Conservation (phyloP, 306 rosid genomes). For the Lablab purpureus region DNA sequence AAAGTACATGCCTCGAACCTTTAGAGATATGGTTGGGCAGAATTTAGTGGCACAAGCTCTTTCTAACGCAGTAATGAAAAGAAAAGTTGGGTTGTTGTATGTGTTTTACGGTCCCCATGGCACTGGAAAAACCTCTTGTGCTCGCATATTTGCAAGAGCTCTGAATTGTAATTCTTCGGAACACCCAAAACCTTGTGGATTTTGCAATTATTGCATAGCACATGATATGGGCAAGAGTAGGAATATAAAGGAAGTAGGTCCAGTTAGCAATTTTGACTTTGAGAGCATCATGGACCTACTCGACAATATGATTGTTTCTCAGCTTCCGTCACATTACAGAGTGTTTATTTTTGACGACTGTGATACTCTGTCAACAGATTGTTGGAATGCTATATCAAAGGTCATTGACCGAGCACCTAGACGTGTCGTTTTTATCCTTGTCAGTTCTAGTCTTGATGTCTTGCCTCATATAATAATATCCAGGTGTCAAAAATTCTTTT, state of each 20-base stretch:
- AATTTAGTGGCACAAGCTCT: conserved; percentile 94
- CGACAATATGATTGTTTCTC: conserved; percentile 78
- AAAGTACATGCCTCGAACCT: conserved; percentile 85
- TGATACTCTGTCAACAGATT: conserved; percentile 78
- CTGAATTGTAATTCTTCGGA: conserved; percentile 87
- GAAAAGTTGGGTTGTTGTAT: conserved; percentile 84
- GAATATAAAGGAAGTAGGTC: conserved; percentile 88
- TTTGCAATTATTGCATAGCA: conserved; percentile 87
- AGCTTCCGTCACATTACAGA: conserved; percentile 75
- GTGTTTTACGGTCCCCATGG: conserved; percentile 99
- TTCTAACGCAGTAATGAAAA: conserved; percentile 81
- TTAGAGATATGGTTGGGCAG: conserved; percentile 94
- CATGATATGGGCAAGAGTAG: conserved; percentile 85
- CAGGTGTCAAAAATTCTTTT: conserved; percentile 96
- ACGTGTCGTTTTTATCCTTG: conserved; percentile 94
- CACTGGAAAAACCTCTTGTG: conserved; percentile 94
- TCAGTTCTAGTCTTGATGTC: conserved; percentile 95
- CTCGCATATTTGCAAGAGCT: conserved; percentile 93
- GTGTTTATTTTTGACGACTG: conserved; percentile 95
- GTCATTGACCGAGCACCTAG: conserved; percentile 98
- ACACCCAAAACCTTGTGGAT: conserved; percentile 89
- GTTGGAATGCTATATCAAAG: conserved; percentile 96
- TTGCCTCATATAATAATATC: conserved; percentile 98
- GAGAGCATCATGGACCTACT: conserved; percentile 88
- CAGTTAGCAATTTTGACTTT: conserved; percentile 86